phyloP scores from a whole-genome alignment of 306 rosid genomes.

The Potentilla sterilis region DNA sequence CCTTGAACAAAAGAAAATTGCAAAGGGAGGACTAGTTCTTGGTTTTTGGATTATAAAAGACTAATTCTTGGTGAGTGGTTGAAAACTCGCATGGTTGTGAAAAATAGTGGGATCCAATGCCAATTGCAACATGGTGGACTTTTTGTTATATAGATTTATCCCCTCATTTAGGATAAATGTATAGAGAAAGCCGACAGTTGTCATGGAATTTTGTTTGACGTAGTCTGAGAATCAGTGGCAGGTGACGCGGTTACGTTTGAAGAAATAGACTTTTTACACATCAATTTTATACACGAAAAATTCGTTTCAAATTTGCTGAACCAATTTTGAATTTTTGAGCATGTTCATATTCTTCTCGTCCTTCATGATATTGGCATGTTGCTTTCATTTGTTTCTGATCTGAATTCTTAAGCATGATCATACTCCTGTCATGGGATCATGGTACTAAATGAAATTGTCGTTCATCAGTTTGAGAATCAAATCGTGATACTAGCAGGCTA shows the following conservation, averaged over 20 bases:
- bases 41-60: neutral
- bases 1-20: neutral
- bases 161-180: neutral
- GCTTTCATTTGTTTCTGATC: neutral
- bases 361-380: neutral
- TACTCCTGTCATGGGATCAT: neutral
- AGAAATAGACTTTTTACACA: neutral
- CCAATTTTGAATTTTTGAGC: neutral
- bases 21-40: neutral
- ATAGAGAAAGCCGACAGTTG: neutral
- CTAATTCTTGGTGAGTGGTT: neutral
- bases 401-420: neutral
- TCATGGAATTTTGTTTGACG: neutral
- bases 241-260: neutral
- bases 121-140: neutral
- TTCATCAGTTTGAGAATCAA: neutral
- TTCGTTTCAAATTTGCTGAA: neutral
- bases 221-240: no score
- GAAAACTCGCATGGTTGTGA: neutral
- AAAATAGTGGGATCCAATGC: constrained; percentile 15
- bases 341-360: neutral
- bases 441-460: neutral
- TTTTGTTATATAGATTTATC: neutral
- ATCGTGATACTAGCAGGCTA: no score
- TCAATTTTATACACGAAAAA: neutral